Base-by-base conservation (phyloP, 306 rosid genomes). In the Malus sylvestris region DNA sequence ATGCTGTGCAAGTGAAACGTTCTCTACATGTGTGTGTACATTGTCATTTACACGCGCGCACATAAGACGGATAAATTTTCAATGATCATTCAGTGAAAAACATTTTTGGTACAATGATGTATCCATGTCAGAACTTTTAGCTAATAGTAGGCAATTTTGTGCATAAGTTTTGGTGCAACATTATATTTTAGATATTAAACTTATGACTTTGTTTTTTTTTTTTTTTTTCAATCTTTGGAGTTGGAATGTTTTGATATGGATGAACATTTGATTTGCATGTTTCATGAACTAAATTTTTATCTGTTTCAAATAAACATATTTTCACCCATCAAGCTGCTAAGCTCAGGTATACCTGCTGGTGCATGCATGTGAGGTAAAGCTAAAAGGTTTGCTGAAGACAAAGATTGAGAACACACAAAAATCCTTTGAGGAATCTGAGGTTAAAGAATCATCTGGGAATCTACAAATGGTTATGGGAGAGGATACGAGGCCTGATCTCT, bases 291-390 rank as follows among this genome's bases (percentile, higher is more conserved):
- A 13, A 30, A 30, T 23, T 32, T 55, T 72, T 12, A 22, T 57
- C 33, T 19, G 29, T 19, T 18, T 66, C 27, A 66, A 35, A 9
- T 61, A 74, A 76, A 63, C 23, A 25, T 75, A 79, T 76, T 82
- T 45, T 82, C 72, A 77, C 77, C 76, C 40, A 45, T 71, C 22
- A 57, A 25, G 75, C 82, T 80, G 60, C 73, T 77, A 10, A 15
- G 59, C 63, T 81, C 85, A 95, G 99, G 97, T 92, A 57, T 92
- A 92, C 82, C 89, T 95, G 74, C 88, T 92, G 87, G 96, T 95
- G 77, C 97, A 95, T 89, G 80, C 89, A 61, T 83, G 85, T 80
- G 88, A 82, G 82, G 88, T 86, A 78, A 92, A 86, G 89, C 73
- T 63, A 78, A 79, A 88, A 81, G 90, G 81, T 66, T 76, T 68